Percentiles rank a stretch among this genome's conserved stretches.
Conservation (phyloP, 768 basidiomycete species). For the Phallus indusiatus region DNA sequence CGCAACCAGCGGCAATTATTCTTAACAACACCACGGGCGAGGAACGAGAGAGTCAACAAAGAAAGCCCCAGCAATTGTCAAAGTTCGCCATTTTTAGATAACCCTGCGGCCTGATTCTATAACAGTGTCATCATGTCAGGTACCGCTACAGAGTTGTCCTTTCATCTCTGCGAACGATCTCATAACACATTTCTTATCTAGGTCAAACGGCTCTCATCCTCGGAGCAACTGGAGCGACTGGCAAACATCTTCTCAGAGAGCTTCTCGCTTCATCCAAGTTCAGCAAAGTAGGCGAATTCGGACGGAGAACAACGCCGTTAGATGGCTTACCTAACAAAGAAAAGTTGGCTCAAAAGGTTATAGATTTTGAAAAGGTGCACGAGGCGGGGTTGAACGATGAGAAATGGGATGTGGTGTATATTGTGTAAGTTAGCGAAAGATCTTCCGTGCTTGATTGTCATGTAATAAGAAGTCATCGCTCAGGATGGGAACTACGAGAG, state of each 20-base stretch:
- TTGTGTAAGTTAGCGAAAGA: no score
- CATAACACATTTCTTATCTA: background rate
- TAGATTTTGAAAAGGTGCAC: slow-evolving; percentile 61
- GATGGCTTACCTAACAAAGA: slow-evolving; percentile 20
- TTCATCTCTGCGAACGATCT: background rate
- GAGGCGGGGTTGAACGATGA: slow-evolving; percentile 40
- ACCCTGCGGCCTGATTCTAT: no score
- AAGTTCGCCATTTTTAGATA: no score
- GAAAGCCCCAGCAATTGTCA: no score
- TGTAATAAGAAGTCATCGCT: no score
- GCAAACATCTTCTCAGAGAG: slow-evolving; percentile 49
- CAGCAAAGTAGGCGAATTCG: slow-evolving; percentile 47
- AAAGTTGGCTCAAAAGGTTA: slow-evolving; percentile 58
- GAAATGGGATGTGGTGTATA: slow-evolving; percentile 68
- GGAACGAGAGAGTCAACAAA: no score
- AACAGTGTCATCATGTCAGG: no score
- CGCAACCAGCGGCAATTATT: no score
- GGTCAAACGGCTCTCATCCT: slow-evolving; percentile 51
- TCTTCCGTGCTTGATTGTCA: no score
- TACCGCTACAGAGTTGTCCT: background rate
- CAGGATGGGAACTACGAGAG: slow-evolving; percentile 59
- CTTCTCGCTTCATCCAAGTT: slow-evolving; percentile 42
- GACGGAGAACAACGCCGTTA: slow-evolving; percentile 45
- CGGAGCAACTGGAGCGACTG: slow-evolving; percentile 67
- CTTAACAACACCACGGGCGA: no score